Conservation (phyloP, 805 yeast species). For the Lachancea fermentati region DNA sequence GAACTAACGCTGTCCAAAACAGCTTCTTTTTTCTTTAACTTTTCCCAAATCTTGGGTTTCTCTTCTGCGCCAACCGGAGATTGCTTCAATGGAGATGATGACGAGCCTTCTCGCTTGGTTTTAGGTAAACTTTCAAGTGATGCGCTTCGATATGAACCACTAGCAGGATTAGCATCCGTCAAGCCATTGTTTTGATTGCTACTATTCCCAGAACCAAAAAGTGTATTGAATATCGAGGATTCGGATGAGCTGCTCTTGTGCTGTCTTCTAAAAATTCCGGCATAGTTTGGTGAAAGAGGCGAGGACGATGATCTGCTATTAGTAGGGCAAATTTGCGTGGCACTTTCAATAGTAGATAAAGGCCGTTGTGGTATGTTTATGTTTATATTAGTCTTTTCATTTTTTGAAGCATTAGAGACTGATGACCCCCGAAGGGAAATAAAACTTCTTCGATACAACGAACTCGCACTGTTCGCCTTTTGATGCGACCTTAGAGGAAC, state of each 20-base stretch:
- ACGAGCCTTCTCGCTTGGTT: slow-evolving; percentile 4
- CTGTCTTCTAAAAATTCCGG: slow-evolving; percentile 56
- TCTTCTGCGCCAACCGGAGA: slow-evolving; percentile 17
- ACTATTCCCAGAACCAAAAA: slow-evolving; percentile 24
- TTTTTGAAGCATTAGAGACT: slow-evolving; percentile 5
- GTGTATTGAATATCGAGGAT: slow-evolving; percentile 38
- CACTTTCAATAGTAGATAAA: slow-evolving; percentile 17
- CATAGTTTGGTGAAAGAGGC: slow-evolving; percentile 25
- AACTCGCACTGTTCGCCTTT: slow-evolving; percentile 29
- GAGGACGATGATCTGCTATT: slow-evolving; percentile 17
- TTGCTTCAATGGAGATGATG: slow-evolving; percentile 15
- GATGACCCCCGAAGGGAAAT: slow-evolving; percentile 27
- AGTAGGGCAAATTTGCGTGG: slow-evolving; percentile 7
- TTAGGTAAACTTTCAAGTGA: slow-evolving; percentile 17
- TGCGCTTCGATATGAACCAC: slow-evolving; percentile 5
- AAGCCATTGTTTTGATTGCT: not conserved
- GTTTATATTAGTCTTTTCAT: slow-evolving; percentile 18
- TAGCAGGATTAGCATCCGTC: not conserved
- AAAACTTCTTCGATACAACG: slow-evolving; percentile 32
- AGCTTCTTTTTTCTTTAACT: slow-evolving; percentile 22
- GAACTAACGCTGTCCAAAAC: slow-evolving; percentile 2
- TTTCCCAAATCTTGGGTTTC: slow-evolving; percentile 26
- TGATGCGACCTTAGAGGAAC: slow-evolving; percentile 13
- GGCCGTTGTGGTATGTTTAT: slow-evolving; percentile 27
- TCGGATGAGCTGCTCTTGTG: slow-evolving; percentile 59